Evolutionary conservation across 73 alveolate species (phyloP), one percentile per base, ranked within the genome.

Genomic region (Paramecium primaurelia): DNA sequence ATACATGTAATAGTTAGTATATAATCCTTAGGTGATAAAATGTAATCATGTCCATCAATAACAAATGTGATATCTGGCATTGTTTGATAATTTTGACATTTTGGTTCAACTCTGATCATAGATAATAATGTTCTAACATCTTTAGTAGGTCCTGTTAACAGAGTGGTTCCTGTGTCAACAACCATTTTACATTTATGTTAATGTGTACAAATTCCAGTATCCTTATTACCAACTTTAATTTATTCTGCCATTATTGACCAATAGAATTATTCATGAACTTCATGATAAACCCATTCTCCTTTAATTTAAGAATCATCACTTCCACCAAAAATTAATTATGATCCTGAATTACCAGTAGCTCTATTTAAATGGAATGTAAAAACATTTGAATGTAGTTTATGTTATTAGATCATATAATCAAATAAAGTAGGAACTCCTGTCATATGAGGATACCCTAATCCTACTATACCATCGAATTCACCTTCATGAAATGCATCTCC

Each of bases 161-260:
- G 45, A 38, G 96, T 86, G 20, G 96, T 93, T 36, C 96, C 96
- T 44, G 96, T 86, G 54, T 93, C 96, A 2, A 93, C 47, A 47
- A 93, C 95, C 36, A 86, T 60, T 51, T 89, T 93, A 38, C 96
- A 93, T 20, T 64, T 60, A 3, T 89, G 47, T 2, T 73, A 40
- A 28, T 88, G 59, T 44, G 93, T 26, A 51, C 96, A 93, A 8
- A 93, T 59, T 16, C 86, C 86, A 22, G 93, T 68, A 71, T 92
- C 84, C 58, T 60, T 86, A 20, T 69, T 47, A 30, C 93, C 92
- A 58, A 93, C 92, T 59, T 59, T 88, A 34, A 93, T 93, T 58
- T 93, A 59, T 58, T 93, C 93, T 38, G 92, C 89, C 44, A 85
- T 73, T 14, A 93, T 87, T n/a, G 96, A 83, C 96, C 96, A 93